A percentile compares a stretch with the other conserved stretches of the same genome.
Evolutionary conservation across 1,139 yeast species (phyloP).

Genomic region (Diutina scorzettiae): DNA sequence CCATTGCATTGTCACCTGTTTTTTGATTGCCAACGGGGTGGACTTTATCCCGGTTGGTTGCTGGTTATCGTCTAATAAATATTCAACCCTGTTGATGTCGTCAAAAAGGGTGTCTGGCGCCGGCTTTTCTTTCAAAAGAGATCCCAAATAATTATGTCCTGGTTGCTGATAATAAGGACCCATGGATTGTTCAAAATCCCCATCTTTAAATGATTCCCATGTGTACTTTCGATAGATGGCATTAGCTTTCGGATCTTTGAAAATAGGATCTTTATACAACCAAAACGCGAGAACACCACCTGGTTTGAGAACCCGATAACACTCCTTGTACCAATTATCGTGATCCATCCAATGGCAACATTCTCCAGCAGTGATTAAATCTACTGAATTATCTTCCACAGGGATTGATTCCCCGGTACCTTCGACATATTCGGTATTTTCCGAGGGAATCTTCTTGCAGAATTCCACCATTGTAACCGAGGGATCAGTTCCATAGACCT

Average conservation of each 20-base stretch:
- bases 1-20: slow-evolving; percentile 28
- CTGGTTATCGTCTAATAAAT: slow-evolving; percentile 18
- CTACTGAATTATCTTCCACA: slow-evolving; percentile 27
- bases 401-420: slow-evolving; percentile 12
- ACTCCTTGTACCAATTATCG: slow-evolving; percentile 37
- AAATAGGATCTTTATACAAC: slow-evolving; percentile 67
- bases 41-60: slow-evolving; percentile 10
- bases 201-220: slow-evolving; percentile 22
- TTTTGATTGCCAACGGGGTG: slow-evolving; percentile 28
- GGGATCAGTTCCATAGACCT: slow-evolving; percentile 58
- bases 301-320: slow-evolving; percentile 36
- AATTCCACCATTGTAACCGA: slow-evolving; percentile 49
- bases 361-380: slow-evolving; percentile 63
- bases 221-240: slow-evolving; percentile 26
- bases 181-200: slow-evolving; percentile 28
- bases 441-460: slow-evolving; percentile 19
- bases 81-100: slow-evolving; percentile 28
- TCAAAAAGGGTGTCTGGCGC: slow-evolving; percentile 28
- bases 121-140: slow-evolving; percentile 28
- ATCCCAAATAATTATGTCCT: slow-evolving; percentile 43
- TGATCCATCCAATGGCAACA: slow-evolving; percentile 72
- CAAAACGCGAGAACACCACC: slow-evolving; percentile 63
- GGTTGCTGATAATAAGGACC: slow-evolving; percentile 74
- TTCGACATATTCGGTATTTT: slow-evolving; percentile 16
- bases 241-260: slow-evolving; percentile 32